phyloP scores from a whole-genome alignment of 2,329 filamentous ascomycete species.

The Trichoderma endophyticum region DNA sequence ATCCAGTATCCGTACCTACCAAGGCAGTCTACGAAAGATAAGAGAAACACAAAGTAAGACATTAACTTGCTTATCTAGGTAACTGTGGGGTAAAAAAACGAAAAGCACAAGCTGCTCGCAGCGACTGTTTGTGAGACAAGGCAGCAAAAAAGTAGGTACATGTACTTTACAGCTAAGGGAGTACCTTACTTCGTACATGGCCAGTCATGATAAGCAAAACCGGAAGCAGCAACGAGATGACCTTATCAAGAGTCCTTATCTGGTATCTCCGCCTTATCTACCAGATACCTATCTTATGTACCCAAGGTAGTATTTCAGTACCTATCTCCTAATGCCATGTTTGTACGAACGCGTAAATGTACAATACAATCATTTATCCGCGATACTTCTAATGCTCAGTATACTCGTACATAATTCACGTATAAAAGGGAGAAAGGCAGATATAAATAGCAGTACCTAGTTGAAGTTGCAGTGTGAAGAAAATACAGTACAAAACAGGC shows the following conservation, averaged over 20 bases:
- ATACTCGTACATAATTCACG: neutral
- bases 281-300: neutral
- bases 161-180: neutral
- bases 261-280: neutral
- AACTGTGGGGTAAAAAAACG: too few species aligned
- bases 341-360: neutral
- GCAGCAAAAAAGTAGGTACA: too few species aligned
- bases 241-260: neutral
- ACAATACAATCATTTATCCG: neutral
- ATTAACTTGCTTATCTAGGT: neutral
- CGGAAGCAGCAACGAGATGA: neutral
- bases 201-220: neutral
- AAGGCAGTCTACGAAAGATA: neutral
- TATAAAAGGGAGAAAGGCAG: neutral
- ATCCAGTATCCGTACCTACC: too few species aligned
- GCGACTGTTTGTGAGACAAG: neutral
- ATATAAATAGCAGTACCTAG: neutral
- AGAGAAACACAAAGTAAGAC: neutral
- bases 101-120: neutral
- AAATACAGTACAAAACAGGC: neutral
- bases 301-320: too few species aligned
- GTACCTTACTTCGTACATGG: neutral
- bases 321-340: too few species aligned
- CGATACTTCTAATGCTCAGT: neutral
- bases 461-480: neutral